Percentiles rank a stretch among this genome's conserved stretches.
phyloP scores from a whole-genome alignment of 768 basidiomycete genomes.

The Suillus hirtellus region DNA sequence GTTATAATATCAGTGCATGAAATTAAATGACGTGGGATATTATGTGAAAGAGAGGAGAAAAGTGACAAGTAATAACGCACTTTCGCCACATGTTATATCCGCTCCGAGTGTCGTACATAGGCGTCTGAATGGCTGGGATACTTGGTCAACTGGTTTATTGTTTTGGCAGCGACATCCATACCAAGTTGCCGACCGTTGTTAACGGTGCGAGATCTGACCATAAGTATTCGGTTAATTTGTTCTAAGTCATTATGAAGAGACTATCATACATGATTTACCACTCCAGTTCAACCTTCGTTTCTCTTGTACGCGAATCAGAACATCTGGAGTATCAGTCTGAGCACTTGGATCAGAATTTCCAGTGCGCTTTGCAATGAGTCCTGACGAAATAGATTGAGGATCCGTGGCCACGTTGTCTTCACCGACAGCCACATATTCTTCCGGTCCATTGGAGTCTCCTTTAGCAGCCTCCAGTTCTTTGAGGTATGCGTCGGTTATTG shows the following conservation, averaged over 20 bases:
- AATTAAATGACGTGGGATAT: slow-evolving; percentile 6
- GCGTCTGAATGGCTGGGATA: slow-evolving; percentile 81
- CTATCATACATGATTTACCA: slow-evolving; percentile 75
- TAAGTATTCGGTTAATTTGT: slow-evolving; percentile 15
- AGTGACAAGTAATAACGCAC: slow-evolving; percentile 38
- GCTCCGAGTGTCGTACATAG: slow-evolving; percentile 85
- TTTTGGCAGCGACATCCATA: slow-evolving; percentile 35
- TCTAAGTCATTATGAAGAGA: slow-evolving; percentile 32
- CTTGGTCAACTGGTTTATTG: slow-evolving; percentile 2
- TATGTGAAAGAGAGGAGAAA: neutral
- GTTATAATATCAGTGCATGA: neutral
- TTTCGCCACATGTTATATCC: slow-evolving; percentile 95
- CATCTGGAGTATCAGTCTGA: slow-evolving; percentile 64
- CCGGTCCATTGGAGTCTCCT: slow-evolving; percentile 19
- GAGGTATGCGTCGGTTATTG: slow-evolving; percentile 63
- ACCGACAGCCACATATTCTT: slow-evolving; percentile 12
- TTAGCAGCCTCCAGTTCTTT: slow-evolving; percentile 46
- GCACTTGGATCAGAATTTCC: slow-evolving; percentile 33
- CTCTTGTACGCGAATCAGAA: slow-evolving; percentile 69
- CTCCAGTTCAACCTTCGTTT: slow-evolving; percentile 87
- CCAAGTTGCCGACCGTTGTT: slow-evolving; percentile 94
- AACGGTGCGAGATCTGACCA: slow-evolving; percentile 68
- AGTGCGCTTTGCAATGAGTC: slow-evolving; percentile 35
- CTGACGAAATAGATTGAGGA: slow-evolving; percentile 6
- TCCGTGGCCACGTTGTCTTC: slow-evolving; percentile 10